These are phyloP conservation scores for Rhinocladiella similis DNA, from an alignment of 2,329 filamentous ascomycete genomes.

Conservation along the genomic window DNA sequence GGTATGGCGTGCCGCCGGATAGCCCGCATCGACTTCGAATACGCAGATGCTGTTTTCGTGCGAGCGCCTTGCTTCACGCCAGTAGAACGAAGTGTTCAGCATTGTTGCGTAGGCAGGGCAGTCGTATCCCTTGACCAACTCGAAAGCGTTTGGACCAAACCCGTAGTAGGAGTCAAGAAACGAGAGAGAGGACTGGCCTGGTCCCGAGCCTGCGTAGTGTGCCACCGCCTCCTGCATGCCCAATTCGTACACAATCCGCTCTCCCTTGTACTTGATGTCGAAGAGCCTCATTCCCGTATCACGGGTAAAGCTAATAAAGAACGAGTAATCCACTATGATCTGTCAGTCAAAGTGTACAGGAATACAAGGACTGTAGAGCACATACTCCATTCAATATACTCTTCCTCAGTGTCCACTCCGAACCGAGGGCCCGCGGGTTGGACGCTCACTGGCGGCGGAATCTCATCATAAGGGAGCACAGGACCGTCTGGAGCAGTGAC, in stretches of 20 bases:
- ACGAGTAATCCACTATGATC: slow-evolving; percentile 7
- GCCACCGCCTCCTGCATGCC: slow-evolving; percentile 54
- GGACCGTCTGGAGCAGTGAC: not conserved
- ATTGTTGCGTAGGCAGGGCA: slow-evolving; percentile 26
- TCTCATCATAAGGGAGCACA: slow-evolving; percentile 5
- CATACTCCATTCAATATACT: slow-evolving; percentile 12
- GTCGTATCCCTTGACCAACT: slow-evolving; percentile 33
- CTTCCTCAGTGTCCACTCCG: slow-evolving; percentile 10
- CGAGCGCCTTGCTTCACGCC: slow-evolving; percentile 1
- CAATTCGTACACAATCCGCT: slow-evolving; percentile 55
- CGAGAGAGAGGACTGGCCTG: slow-evolving; percentile 23
- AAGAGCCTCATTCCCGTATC: slow-evolving; percentile 19
- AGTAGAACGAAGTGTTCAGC: slow-evolving; percentile 11
- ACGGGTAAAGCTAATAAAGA: slow-evolving; percentile 14
- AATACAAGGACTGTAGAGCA: too few relatives aligned
- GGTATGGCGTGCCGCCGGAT: slow-evolving; percentile 35
- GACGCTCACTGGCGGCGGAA: slow-evolving; percentile 10
- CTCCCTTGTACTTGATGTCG: slow-evolving; percentile 50
- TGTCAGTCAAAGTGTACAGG: too few relatives aligned
- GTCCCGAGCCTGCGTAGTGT: slow-evolving; percentile 48
- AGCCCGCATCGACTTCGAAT: slow-evolving; percentile 25
- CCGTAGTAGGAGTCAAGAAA: slow-evolving; percentile 36
- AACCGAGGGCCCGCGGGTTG: slow-evolving; percentile 21
- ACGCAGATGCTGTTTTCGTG: slow-evolving; percentile 38
- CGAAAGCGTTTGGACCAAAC: slow-evolving; percentile 31